A percentile compares a stretch with the other conserved stretches of the same genome.
phyloP scores from a whole-genome alignment of 2,329 filamentous ascomycete species.

The Penicillium sp. region DNA sequence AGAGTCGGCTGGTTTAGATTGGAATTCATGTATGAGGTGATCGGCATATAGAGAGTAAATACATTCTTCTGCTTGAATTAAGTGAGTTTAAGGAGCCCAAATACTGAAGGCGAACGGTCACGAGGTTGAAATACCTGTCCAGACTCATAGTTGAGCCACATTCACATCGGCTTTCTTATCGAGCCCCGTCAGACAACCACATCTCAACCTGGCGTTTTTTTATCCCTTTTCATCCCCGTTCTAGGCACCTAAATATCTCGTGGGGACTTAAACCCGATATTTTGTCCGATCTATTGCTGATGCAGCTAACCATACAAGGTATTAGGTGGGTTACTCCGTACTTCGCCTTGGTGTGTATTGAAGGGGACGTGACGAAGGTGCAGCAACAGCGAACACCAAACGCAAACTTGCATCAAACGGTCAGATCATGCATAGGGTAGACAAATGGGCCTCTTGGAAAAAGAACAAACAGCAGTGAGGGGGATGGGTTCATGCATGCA shows the following conservation, averaged over 20 bases:
- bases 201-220: not conserved
- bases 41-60: not conserved
- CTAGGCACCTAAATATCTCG: no score
- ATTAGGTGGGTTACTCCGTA: not conserved
- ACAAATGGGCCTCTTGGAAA: not conserved
- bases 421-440: not conserved
- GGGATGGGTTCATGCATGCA: not conserved
- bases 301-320: not conserved
- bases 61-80: not conserved
- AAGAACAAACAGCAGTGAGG: not conserved
- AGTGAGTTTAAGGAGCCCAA: no score
- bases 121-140: no score
- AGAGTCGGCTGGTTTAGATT: not conserved
- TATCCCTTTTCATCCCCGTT: no score
- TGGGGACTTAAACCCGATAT: no score
- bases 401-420: not conserved
- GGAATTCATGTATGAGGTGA: not conserved
- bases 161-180: not conserved
- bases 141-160: not conserved
- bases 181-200: not conserved
- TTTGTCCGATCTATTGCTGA: not conserved
- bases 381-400: not conserved
- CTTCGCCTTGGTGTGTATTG: not conserved
- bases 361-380: not conserved
- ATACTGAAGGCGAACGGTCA: no score